phyloP scores from a whole-genome alignment of 139 green algal species.

The Tetraselmis chui region DNA sequence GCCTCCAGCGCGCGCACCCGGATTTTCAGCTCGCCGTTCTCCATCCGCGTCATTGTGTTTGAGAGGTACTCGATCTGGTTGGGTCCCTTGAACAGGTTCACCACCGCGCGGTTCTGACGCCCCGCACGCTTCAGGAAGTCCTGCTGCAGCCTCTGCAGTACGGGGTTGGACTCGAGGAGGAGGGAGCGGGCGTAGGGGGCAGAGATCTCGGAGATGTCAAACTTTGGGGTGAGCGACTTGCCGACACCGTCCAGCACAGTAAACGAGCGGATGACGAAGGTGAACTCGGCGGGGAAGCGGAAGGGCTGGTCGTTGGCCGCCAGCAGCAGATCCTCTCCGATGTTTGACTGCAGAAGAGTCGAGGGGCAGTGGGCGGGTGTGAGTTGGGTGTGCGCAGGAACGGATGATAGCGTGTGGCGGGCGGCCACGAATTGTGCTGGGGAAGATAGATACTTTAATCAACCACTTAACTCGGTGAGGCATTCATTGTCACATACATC shows the following conservation, averaged over 20 bases:
- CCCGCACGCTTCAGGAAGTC: background rate
- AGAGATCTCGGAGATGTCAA: constrained; percentile 97
- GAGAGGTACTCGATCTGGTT: constrained; percentile 86
- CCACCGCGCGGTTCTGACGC: constrained; percentile 74
- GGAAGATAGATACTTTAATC: no score
- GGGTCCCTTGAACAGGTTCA: constrained; percentile 86
- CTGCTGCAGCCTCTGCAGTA: constrained; percentile 33
- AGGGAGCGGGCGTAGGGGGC: constrained; percentile 87
- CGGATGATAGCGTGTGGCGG: no score
- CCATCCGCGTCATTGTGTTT: constrained; percentile 57
- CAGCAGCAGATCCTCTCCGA: constrained; percentile 89
- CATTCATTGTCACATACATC: no score
- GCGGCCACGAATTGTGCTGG: no score
- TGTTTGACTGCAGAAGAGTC: background rate
- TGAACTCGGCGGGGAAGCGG: constrained; percentile 96
- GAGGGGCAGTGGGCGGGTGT: no score
- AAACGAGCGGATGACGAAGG: constrained; percentile 87
- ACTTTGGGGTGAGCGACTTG: constrained; percentile 87
- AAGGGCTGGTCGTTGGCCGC: constrained; percentile 95
- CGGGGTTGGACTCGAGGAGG: constrained; percentile 58
- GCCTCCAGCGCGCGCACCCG: constrained; percentile 89
- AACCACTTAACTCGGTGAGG: no score
- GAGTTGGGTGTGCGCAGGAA: no score
- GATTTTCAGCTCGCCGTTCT: constrained; percentile 93
- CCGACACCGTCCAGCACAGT: constrained; percentile 96